Percentiles rank a stretch among this genome's conserved stretches.
phyloP scores from a whole-genome alignment of 177 flowering plant species.

The Vitis hybrid region DNA sequence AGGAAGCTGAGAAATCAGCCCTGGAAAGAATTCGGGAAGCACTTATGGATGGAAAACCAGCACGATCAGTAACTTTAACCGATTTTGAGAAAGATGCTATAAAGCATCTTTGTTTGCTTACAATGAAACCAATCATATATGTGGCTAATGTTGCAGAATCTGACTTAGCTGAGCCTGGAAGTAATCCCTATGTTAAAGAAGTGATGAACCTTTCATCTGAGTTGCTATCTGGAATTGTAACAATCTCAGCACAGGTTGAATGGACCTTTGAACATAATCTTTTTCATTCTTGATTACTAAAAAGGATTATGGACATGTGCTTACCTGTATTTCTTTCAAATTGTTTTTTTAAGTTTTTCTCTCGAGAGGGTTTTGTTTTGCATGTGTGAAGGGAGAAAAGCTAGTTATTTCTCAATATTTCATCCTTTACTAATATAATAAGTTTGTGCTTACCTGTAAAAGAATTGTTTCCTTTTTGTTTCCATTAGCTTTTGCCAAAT shows the following conservation, averaged over 20 bases:
- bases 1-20: constrained; percentile 89
- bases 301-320: background rate
- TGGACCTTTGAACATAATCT: background rate
- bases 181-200: constrained; percentile 66
- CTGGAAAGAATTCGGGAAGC: constrained; percentile 75
- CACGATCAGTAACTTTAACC: constrained; percentile 77
- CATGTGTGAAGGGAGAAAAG: background rate
- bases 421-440: too few relatives aligned
- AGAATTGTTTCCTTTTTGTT: background rate
- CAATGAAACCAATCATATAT: constrained; percentile 91
- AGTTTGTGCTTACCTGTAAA: background rate
- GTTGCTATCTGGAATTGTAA: constrained; percentile 74
- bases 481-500: background rate
- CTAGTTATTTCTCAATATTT: background rate
- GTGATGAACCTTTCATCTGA: constrained; percentile 69
- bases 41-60: constrained; percentile 95
- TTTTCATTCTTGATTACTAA: background rate
- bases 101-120: constrained; percentile 90
- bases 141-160: constrained; percentile 96
- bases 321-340: background rate
- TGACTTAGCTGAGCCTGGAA: constrained; percentile 73
- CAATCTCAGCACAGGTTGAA: constrained; percentile 92
- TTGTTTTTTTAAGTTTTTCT: background rate
- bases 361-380: background rate
- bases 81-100: constrained; percentile 83